These are phyloP conservation scores for Erodium maritimum DNA, from an alignment of 345 rosid genomes.

Conservation along the genomic window DNA sequence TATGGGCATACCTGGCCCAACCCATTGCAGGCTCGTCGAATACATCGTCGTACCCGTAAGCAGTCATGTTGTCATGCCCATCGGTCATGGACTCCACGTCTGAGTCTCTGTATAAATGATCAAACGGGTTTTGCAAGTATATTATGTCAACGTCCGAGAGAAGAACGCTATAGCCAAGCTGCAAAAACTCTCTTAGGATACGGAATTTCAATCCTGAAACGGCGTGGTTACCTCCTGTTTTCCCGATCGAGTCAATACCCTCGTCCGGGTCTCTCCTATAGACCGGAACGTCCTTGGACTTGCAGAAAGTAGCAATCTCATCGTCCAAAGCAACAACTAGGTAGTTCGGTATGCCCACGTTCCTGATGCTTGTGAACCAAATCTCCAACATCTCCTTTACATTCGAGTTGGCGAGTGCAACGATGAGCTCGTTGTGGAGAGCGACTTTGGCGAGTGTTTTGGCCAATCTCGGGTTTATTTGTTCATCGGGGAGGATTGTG, in stretches of 20 bases:
- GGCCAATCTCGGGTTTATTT: constrained; percentile 33
- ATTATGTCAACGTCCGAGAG: constrained; percentile 39
- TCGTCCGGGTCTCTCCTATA: constrained; percentile 30
- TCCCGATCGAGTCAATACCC: constrained; percentile 24
- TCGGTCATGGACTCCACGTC: constrained; percentile 45
- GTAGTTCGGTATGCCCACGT: constrained; percentile 32
- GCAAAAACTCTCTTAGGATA: constrained; percentile 39
- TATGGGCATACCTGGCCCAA: constrained; percentile 38
- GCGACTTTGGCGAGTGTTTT: constrained; percentile 26
- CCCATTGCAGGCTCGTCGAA: constrained; percentile 36
- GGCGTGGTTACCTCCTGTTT: constrained; percentile 29
- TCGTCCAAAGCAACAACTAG: constrained; percentile 36
- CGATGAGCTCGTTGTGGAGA: constrained; percentile 25
- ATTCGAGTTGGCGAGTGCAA: constrained; percentile 42
- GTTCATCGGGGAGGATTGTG: constrained; percentile 30
- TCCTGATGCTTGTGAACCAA: constrained; percentile 43
- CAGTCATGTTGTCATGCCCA: constrained; percentile 32
- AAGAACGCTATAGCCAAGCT: constrained; percentile 40
- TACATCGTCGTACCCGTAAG: constrained; percentile 31
- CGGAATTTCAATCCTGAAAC: constrained; percentile 40
- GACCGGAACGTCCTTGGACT: constrained; percentile 30
- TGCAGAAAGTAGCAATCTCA: constrained; percentile 24
- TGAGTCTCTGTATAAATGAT: constrained; percentile 33
- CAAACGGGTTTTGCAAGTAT: constrained; percentile 33
- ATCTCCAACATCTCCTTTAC: constrained; percentile 32